phyloP scores from a whole-genome alignment of 2,329 filamentous ascomycete genomes.

The Madurella mycetomatis region DNA sequence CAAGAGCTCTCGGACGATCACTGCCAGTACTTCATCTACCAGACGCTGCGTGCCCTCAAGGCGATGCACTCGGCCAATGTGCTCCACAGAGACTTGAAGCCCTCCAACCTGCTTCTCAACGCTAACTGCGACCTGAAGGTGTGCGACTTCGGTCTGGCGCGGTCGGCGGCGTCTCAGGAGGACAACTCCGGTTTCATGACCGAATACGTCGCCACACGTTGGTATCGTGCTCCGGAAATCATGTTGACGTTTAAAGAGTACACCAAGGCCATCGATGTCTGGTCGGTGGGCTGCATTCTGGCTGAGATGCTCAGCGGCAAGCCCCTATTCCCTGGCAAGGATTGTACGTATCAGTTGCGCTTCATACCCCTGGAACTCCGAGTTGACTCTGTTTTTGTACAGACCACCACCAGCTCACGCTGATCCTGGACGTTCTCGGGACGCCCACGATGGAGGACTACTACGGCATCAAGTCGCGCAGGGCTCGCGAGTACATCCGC shows the following conservation, averaged over 20 bases:
- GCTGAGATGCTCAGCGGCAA: constrained; percentile 99
- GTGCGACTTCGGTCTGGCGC: constrained; percentile 94
- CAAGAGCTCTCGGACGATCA: constrained; percentile 98
- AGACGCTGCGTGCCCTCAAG: constrained; percentile 94
- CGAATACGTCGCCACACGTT: constrained; percentile 98
- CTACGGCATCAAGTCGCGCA: constrained; percentile 98
- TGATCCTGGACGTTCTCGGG: constrained; percentile 94
- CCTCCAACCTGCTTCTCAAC: constrained; percentile 92
- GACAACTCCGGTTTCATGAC: constrained; percentile 99
- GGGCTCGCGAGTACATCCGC: constrained; percentile 95
- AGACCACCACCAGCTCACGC: constrained; percentile 93
- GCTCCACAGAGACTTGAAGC: constrained; percentile 93
- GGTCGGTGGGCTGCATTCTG: constrained; percentile 97
- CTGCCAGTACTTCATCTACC: constrained; percentile 99
- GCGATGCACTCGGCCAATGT: constrained; percentile 99
- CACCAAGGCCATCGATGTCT: constrained; percentile 98
- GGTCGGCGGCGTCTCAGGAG: constrained; percentile 93
- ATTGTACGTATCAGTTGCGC: constrained; percentile 61
- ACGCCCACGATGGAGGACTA: constrained; percentile 99
- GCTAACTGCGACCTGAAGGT: constrained; percentile 99
- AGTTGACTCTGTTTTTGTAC: constrained; percentile 15
- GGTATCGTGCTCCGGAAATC: constrained; percentile 98
- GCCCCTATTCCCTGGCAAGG: constrained; percentile 95
- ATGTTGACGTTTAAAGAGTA: constrained; percentile 99
- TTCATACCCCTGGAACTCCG: background rate